Conservation (phyloP, 2,329 filamentous ascomycete genomes). For the Cladophialophora carrionii region DNA sequence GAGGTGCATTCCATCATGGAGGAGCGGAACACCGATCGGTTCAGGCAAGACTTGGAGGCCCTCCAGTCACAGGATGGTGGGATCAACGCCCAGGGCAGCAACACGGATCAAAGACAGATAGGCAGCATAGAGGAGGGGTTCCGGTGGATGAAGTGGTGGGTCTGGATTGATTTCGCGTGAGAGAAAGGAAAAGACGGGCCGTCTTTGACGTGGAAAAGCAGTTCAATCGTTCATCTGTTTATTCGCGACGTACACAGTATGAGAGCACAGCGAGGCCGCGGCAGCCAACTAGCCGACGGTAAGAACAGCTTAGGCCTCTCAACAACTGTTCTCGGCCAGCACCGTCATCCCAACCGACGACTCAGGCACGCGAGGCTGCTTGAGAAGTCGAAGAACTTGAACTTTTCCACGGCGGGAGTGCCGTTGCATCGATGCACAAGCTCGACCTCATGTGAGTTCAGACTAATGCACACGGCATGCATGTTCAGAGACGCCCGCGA, state of each 20-base stretch:
- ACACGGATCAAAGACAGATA: conserved; percentile 17
- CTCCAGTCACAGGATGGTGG: neutral
- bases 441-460: neutral
- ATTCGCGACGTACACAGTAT: too few species aligned
- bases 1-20: conserved; percentile 20
- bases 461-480: neutral
- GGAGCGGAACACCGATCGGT: conserved; percentile 1
- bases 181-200: neutral
- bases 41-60: neutral
- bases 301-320: too few species aligned
- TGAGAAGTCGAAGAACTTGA: too few species aligned
- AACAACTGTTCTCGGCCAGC: too few species aligned
- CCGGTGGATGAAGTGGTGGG: conserved; percentile 36
- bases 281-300: too few species aligned
- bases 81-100: neutral
- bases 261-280: too few species aligned
- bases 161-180: conserved; percentile 36
- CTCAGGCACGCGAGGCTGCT: too few species aligned
- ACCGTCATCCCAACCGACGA: neutral
- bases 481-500: neutral
- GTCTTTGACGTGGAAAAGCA: too few species aligned
- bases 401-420: too few species aligned
- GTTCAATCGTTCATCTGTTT: too few species aligned
- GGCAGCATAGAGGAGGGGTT: conserved; percentile 26
- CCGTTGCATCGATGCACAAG: too few species aligned